Base-by-base conservation (phyloP, 352 stramenopile species). In the Globisporangium middletonii region DNA sequence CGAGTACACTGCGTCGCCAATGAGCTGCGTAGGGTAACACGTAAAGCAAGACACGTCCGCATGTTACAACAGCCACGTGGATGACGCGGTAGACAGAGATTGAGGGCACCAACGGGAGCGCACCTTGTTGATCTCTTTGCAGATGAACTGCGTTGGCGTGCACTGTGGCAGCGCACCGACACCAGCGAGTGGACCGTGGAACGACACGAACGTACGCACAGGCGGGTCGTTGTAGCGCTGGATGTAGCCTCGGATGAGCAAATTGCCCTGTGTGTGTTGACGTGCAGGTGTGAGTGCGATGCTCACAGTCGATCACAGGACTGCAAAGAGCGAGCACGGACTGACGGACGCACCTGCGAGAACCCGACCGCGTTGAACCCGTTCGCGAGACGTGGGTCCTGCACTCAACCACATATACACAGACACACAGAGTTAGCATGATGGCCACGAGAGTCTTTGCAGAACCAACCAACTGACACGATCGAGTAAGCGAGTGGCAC, bases 351-450 rank as follows among this genome's bases (percentile, higher is more conserved):
- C 23, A 92, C 81, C 75, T 98, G 94, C 26, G 88, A 97, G 53
- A 98, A 96, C 0, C 94, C 94, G 42, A 92, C 81, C 2, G 81
- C 89, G 75, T 98, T 97, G 68, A 98, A 98, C n/a, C 94, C 94
- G 27, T 79, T 72, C 0, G 59, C 55, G 4, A 98, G 77, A 5
- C 91, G 72, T 0, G 84, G 62, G 57, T 98, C 92, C 71, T 94
- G 50, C 11, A 23, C 43, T 33, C 5, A 4, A 27, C 4, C 16
- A 7, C 12, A 53, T 6, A 1, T 15, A 23, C 23, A 23, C 3
- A 38, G 16, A n/a, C 47, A 30, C 12, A 19, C 4, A 4, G 27
- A 33, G 9, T 16, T 27, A 61, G 16, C 50, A 45, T 5, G 3
- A 6, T 8, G 26, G 12, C 26, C 9, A 33, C 33, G 33, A 35